Percentiles rank a stretch among this genome's conserved stretches.
phyloP scores from a whole-genome alignment of 2,329 filamentous ascomycete genomes.

The Verruconis gallopava region DNA sequence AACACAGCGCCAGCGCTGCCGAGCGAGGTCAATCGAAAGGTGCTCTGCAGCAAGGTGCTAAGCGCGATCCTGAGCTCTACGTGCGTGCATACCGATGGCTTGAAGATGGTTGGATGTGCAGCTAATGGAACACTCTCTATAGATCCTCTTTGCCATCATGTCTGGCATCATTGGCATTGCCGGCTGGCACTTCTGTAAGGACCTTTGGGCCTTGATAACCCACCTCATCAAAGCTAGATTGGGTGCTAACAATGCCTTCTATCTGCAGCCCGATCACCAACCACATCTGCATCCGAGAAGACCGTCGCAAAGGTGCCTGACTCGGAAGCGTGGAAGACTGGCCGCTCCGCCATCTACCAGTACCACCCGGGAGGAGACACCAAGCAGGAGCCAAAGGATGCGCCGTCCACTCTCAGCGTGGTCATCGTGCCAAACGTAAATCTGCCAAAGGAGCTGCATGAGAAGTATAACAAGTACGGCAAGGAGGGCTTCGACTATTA shows the following conservation, averaged over 20 bases:
- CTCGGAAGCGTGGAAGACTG: constrained; percentile 86
- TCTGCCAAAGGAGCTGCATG: constrained; percentile 82
- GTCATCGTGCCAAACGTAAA: constrained; percentile 90
- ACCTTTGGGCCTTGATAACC: not conserved
- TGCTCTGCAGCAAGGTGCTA: constrained; percentile 49
- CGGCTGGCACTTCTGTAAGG: constrained; percentile 75
- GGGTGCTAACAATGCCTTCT: not conserved
- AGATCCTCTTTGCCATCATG: constrained; percentile 92
- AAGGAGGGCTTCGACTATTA: constrained; percentile 65
- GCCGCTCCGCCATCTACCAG: constrained; percentile 47
- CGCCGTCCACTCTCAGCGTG: constrained; percentile 87
- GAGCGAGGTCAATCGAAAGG: constrained; percentile 16
- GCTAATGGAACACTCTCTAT: constrained; percentile 9
- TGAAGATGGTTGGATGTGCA: not conserved
- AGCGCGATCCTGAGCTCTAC: constrained; percentile 62
- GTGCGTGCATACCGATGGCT: constrained; percentile 32
- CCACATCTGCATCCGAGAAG: constrained; percentile 68
- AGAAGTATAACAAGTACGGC: constrained; percentile 99
- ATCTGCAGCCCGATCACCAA: constrained; percentile 63
- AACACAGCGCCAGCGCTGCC: constrained; percentile 24
- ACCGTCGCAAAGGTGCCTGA: constrained; percentile 59
- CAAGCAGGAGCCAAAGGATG: constrained; percentile 64
- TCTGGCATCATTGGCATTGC: constrained; percentile 74
- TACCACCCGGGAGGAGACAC: constrained; percentile 70
- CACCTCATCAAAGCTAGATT: not conserved